Percentiles rank a stretch among this genome's conserved stretches.
Conservation (phyloP, 2,329 filamentous ascomycete species). For the Sporothrix phasma region DNA sequence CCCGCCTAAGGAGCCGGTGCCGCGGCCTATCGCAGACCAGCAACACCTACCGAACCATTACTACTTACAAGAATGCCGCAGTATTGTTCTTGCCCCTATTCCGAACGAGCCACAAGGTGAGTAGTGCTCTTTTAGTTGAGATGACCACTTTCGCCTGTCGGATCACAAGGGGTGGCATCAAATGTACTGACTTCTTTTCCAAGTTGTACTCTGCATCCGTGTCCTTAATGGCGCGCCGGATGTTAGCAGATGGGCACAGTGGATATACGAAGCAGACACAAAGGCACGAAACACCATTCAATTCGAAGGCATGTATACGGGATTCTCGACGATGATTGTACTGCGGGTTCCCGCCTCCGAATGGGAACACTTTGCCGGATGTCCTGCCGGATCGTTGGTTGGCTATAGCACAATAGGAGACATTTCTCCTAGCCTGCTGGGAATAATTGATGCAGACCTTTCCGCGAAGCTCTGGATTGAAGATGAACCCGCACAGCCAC, state of each 20-base stretch:
- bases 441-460: constrained; percentile 15
- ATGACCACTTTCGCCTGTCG: not conserved
- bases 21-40: not conserved
- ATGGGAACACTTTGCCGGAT: constrained; percentile 16
- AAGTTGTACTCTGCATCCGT: constrained; percentile 19
- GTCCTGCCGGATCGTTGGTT: constrained; percentile 17
- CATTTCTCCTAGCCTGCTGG: not conserved
- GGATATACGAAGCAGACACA: constrained; percentile 15
- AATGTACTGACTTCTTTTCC: not conserved
- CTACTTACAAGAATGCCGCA: constrained; percentile 14
- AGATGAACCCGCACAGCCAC: not conserved
- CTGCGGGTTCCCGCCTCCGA: constrained; percentile 16
- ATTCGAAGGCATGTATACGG: constrained; percentile 17
- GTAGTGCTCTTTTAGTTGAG: not conserved
- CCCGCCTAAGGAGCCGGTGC: constrained; percentile 14
- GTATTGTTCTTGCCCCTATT: constrained; percentile 16
- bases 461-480: constrained; percentile 16
- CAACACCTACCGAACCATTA: constrained; percentile 16
- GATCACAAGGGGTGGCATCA: not conserved
- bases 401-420: constrained; percentile 18
- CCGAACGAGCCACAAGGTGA: constrained; percentile 15
- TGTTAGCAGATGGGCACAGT: constrained; percentile 18
- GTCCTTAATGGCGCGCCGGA: constrained; percentile 10
- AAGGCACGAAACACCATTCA: constrained; percentile 13
- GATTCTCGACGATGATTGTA: constrained; percentile 18